Evolutionary conservation across 176 grass and related monocot species (phyloP), one percentile per base, ranked within the genome.

Genomic region (Aechmea fasciata): DNA sequence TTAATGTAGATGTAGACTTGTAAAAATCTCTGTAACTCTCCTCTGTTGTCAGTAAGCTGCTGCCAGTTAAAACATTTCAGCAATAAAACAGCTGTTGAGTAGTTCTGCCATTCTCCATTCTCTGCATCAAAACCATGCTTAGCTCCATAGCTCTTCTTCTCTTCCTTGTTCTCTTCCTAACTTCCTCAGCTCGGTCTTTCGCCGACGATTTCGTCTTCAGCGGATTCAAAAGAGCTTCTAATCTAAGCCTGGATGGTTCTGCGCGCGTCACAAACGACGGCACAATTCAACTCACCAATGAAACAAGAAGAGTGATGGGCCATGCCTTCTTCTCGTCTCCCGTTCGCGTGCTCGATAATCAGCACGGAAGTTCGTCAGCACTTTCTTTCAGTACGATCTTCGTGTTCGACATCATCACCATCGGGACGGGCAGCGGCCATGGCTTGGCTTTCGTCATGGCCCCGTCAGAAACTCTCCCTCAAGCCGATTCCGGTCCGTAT

Each of bases 201-300:
- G 24, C 6, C 11, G 29, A 62, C 71, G 41, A 70, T n/a, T 83
- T 87, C 61, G 55, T 55, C 64, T 77, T 72, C 72, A 75, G 76
- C 13, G 85, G 85, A 26, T 87, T 87, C 72, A 50, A 71, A 71
- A 33, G 57, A 23, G 62, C 64, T 10, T 29, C 67, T 11, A 55
- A 67, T 48, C 63, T 87, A 22, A 87, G 14, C 49, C 29, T 83
- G 47, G 76, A 80, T n/a, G 76, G 76, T 22, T 76, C 72, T 9
- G 67, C 83, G 50, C 61, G 24, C 28, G 63, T 83, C 55, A 68
- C 69, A 11, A 62, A 26, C 10, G 72, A 74, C 12, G 80, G 80
- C 11, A 13, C 75, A n/a, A 61, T 87, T 23, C 80, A 87, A 65
- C 80, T 87, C 51, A 87, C 85, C 18, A 76, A 87, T 57, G 76